A percentile compares a stretch with the other conserved stretches of the same genome.
phyloP scores from a whole-genome alignment of 148 eudicot genomes.

The Selenicereus undatus region DNA sequence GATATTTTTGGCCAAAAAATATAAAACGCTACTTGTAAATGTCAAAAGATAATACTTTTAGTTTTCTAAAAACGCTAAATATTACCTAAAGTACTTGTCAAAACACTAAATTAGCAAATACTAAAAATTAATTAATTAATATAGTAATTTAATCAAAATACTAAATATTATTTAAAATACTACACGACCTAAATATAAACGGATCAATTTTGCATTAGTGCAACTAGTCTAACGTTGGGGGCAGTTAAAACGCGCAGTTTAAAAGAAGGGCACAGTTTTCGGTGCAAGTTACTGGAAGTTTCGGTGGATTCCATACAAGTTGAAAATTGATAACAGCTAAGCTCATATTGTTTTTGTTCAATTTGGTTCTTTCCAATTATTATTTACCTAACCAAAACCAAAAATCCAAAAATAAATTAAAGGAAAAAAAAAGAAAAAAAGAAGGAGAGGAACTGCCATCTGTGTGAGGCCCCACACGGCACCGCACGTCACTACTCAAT shows the following conservation, averaged over 20 bases:
- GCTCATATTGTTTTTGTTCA: constrained; percentile 6
- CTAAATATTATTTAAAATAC: too few species aligned
- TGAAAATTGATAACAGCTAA: constrained; percentile 26
- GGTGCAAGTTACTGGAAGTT: constrained; percentile 5
- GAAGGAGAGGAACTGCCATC: too few species aligned
- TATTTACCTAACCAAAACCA: background rate
- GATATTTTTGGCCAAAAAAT: too few species aligned
- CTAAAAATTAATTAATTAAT: too few species aligned
- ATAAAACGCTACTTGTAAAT: too few species aligned
- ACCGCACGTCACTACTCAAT: constrained; percentile 14
- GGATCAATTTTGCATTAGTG: background rate
- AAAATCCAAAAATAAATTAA: background rate
- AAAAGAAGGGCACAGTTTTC: background rate
- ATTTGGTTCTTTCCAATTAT: background rate
- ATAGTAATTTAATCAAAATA: too few species aligned
- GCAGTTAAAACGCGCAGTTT: background rate
- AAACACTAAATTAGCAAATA: too few species aligned
- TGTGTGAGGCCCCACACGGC: constrained; percentile 30
- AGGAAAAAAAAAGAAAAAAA: background rate
- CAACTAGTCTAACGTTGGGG: background rate
- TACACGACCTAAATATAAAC: too few species aligned
- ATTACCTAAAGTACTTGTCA: too few species aligned
- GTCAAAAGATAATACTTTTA: too few species aligned
- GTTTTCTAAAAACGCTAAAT: too few species aligned
- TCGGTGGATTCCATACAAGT: constrained; percentile 6